phyloP scores from a whole-genome alignment of 2,329 filamentous ascomycete genomes.

The Paraphoma sp. region DNA sequence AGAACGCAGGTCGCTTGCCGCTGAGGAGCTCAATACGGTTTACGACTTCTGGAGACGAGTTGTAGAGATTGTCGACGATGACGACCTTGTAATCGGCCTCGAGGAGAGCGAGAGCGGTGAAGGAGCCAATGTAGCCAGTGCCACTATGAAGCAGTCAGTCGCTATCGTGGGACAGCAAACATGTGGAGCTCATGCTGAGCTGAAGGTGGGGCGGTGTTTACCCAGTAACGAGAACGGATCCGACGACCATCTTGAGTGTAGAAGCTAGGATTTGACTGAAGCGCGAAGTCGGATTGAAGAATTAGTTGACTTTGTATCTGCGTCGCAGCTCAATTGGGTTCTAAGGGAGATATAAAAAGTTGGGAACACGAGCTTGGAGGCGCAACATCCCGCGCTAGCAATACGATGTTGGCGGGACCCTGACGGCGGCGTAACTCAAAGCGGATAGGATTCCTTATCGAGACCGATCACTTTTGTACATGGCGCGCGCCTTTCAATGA shows the following conservation, averaged over 20 bases:
- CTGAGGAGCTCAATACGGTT: conserved; percentile 94
- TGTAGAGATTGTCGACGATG: conserved; percentile 96
- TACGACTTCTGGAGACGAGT: conserved; percentile 88
- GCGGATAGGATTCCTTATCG: conserved; percentile 24
- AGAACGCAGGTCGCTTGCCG: conserved; percentile 85
- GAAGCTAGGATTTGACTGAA: neutral
- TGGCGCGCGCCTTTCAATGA: neutral
- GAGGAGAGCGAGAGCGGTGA: conserved; percentile 90
- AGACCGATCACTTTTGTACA: neutral
- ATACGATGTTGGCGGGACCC: conserved; percentile 3
- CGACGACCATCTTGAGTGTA: conserved; percentile 69
- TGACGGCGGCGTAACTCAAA: neutral
- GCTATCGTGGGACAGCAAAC: neutral
- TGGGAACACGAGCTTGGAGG: conserved; percentile 13
- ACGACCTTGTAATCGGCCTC: conserved; percentile 96
- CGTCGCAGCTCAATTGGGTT: conserved; percentile 10
- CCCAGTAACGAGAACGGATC: conserved; percentile 92
- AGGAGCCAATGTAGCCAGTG: conserved; percentile 98
- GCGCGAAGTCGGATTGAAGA: neutral
- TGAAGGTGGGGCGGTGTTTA: conserved; percentile 56
- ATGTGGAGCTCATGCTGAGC: conserved; percentile 22
- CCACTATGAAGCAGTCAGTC: conserved; percentile 65
- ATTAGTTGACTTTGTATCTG: neutral
- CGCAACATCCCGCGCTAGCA: conserved; percentile 18
- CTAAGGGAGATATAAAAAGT: conserved; percentile 26